Percentiles rank a stretch among this genome's conserved stretches.
These are phyloP conservation scores for Diaporthe ilicicola DNA, from an alignment of 2,329 filamentous ascomycete genomes.

Conservation along the genomic window DNA sequence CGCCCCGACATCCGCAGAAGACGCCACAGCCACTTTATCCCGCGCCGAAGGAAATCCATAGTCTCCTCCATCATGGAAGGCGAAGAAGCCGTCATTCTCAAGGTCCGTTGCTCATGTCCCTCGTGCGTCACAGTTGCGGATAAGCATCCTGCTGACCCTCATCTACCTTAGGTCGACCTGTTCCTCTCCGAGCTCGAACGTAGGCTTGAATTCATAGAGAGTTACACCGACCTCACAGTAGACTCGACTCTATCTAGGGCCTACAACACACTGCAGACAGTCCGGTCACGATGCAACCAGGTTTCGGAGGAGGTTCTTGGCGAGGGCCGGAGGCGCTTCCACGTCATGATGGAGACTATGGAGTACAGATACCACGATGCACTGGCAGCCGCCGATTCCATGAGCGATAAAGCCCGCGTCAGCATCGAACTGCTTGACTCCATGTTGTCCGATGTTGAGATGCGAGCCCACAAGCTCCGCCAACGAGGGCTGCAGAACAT, in stretches of 20 bases:
- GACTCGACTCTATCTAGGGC: slow-evolving; percentile 86
- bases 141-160: slow-evolving; percentile 5
- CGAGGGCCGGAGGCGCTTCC: slow-evolving; percentile 82
- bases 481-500: slow-evolving; percentile 74
- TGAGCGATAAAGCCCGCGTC: slow-evolving; percentile 91
- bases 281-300: slow-evolving; percentile 86
- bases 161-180: slow-evolving; percentile 69
- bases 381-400: slow-evolving; percentile 81
- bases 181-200: slow-evolving; percentile 88
- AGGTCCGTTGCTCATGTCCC: slow-evolving; percentile 46
- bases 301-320: slow-evolving; percentile 92
- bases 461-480: slow-evolving; percentile 79
- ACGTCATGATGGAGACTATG: slow-evolving; percentile 91
- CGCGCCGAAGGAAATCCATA: slow-evolving; percentile 63
- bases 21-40: slow-evolving; percentile 66
- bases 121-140: slow-evolving; percentile 15
- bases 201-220: slow-evolving; percentile 87
- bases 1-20: slow-evolving; percentile 51
- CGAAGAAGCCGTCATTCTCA: slow-evolving; percentile 68
- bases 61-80: slow-evolving; percentile 68
- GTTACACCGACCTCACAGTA: slow-evolving; percentile 82
- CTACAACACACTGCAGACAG: slow-evolving; percentile 85
- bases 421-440: slow-evolving; percentile 87
- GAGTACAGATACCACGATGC: slow-evolving; percentile 89
- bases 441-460: slow-evolving; percentile 87